Evolutionary conservation across 176 grass and related monocot genomes (phyloP), one percentile per base, ranked within the genome.

Genomic region (Lolium rigidum): DNA sequence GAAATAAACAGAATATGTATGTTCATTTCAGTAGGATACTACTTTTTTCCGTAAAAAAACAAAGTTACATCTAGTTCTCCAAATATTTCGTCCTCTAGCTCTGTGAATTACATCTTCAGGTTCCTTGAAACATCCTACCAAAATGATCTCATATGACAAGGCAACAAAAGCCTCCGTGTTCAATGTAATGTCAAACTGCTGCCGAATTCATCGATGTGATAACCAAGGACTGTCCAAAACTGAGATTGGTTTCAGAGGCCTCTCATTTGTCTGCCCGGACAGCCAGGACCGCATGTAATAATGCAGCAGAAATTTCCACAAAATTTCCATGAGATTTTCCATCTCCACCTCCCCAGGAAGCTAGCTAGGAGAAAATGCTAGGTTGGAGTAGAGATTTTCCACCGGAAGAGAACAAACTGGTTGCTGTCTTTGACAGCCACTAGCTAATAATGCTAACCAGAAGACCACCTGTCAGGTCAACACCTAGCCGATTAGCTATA

Each of bases 231-330:
- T n/a, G n/a, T n/a, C n/a, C n/a, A n/a, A n/a, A n/a, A n/a, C n/a
- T n/a, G n/a, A n/a, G n/a, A n/a, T n/a, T n/a, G n/a, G n/a, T n/a
- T n/a, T n/a, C n/a, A n/a, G n/a, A n/a, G n/a, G n/a, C n/a, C n/a
- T n/a, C n/a, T n/a, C n/a, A n/a, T n/a, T n/a, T n/a, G n/a, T n/a
- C n/a, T n/a, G n/a, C n/a, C n/a, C n/a, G n/a, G n/a, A n/a, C n/a
- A n/a, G n/a, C n/a, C n/a, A n/a, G n/a, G n/a, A n/a, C n/a, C n/a
- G n/a, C n/a, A 44, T 70, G 38, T 12, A 44, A 39, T 44, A 70
- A 41, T 41, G 67, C 67, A 17, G 9, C 67, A 44, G 44, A 70
- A 6, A 70, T 70, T 37, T 70, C 67, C 38, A 70, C 67, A 70
- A 11, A 10, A n/a, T 44, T 70, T 70, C 9, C 0, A 70, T 21